Percentiles rank a stretch among this genome's conserved stretches.
Conservation (phyloP, 768 basidiomycete species). For the Mycena chlorophos region DNA sequence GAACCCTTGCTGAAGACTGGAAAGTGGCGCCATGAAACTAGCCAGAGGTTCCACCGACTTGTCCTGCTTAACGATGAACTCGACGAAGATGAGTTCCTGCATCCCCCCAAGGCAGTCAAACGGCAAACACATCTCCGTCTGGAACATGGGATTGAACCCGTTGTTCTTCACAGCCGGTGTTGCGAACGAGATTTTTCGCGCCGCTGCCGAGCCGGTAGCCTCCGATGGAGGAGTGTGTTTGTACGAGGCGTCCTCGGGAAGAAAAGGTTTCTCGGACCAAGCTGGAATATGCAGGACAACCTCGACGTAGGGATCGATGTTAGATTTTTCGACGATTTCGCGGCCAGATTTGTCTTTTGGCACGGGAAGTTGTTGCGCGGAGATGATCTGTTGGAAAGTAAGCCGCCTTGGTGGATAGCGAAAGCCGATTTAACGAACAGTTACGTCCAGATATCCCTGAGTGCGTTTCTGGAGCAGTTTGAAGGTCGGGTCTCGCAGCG, state of each 20-base stretch:
- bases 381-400: slow-evolving; percentile 45
- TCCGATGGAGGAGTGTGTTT: slow-evolving; percentile 11
- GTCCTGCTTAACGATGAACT: slow-evolving; percentile 74
- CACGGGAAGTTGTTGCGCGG: slow-evolving; percentile 88
- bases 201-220: slow-evolving; percentile 28
- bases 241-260: slow-evolving; percentile 13
- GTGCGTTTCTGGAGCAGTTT: slow-evolving; percentile 57
- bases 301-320: slow-evolving; percentile 74
- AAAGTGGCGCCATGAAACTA: slow-evolving; percentile 74
- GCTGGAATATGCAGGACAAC: slow-evolving; percentile 20
- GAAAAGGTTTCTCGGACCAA: slow-evolving; percentile 36
- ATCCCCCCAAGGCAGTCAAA: slow-evolving; percentile 80
- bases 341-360: slow-evolving; percentile 67
- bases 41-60: slow-evolving; percentile 65
- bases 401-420: background rate
- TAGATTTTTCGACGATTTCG: slow-evolving; percentile 59
- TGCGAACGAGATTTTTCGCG: slow-evolving; percentile 50
- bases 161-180: slow-evolving; percentile 82
- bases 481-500: slow-evolving; percentile 67
- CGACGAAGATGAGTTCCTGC: slow-evolving; percentile 83
- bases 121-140: slow-evolving; percentile 66
- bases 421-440: slow-evolving; percentile 33
- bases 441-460: slow-evolving; percentile 64
- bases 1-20: slow-evolving; percentile 77
- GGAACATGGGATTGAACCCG: slow-evolving; percentile 93